Base-by-base conservation (phyloP, 2,329 filamentous ascomycete genomes). In the Cladorrhinum sp. region DNA sequence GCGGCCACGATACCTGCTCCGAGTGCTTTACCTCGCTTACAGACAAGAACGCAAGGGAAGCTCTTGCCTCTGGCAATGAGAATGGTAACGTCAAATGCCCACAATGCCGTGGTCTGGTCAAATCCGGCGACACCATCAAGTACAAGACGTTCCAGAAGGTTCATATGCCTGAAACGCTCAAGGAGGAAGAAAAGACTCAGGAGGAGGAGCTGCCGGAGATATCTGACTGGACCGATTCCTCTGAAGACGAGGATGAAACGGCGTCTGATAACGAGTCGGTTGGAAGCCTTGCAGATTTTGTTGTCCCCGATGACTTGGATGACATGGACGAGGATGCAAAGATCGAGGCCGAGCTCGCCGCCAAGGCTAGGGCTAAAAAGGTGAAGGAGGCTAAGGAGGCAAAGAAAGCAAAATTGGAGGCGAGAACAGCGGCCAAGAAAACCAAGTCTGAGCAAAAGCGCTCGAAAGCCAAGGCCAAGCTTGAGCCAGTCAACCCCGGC, bases 1-100 rank as follows among this genome's bases (percentile, higher is more conserved):
- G 92, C 69, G 92, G 92, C 1, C 92, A 96, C 70, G 85, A 88
- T 62, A 86, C 86, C 23, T 96, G 92, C 73, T 77, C 82, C 1
- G 88, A 92, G 64, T 96, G 92, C 71, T 86, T 95, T 63, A 81
- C 85, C 5, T 85, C 82, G 58, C 81, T 96, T 52, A 80, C 81
- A 0, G 90, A 91, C 64, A 85, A 76, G 49, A 74, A 86, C 2
- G 75, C 80, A 1, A 77, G 80, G 58, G 78, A 77, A 16, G 79
- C 78, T 62, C 76, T 89, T 48, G 82, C 78, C 26, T 79, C 85
- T 60, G 89, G 87, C 4, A 79, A 86, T 33, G 87, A 90, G 58
- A 75, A 72, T 50, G 77, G 77, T 7, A 26, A 55, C 60, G 79
- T 85, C 39, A 88, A 83, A 71, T 97, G 93, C 72, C 91, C 91